Conservation (phyloP, 495 filamentous ascomycete species). For the Neurospora tetrasperma region DNA sequence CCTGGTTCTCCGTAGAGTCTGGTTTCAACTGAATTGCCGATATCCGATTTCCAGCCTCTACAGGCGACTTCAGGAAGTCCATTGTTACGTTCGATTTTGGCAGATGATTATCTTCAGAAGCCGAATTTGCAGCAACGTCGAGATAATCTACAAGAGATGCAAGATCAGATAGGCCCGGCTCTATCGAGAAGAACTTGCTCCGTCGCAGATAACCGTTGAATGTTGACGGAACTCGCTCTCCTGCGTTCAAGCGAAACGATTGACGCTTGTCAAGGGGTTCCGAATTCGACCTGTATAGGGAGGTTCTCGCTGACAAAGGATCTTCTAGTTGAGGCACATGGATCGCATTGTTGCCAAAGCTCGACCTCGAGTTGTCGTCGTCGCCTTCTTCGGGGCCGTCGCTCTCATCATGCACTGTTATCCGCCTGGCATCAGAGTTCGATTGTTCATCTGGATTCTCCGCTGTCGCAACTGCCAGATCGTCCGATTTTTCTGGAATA, state of each 20-base stretch:
- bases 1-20: not conserved
- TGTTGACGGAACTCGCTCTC: constrained; percentile 1
- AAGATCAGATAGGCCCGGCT: constrained; percentile 16
- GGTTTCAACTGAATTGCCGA: not conserved
- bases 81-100: not conserved
- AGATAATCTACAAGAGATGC: constrained; percentile 11
- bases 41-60: not conserved
- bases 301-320: not conserved
- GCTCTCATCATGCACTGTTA: not conserved
- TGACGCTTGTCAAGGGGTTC: not conserved
- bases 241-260: constrained; percentile 1
- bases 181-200: constrained; percentile 15
- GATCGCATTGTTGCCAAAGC: not conserved
- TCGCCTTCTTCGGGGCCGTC: not conserved
- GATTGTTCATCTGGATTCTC: not conserved
- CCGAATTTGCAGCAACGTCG: constrained; percentile 6
- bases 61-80: not conserved
- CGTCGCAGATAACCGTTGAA: constrained; percentile 1
- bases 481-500: not conserved
- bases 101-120: not conserved
- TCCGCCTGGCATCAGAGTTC: not conserved
- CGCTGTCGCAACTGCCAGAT: not conserved
- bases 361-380: not conserved
- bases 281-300: not conserved
- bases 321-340: not conserved